phyloP scores from a whole-genome alignment of 805 yeast genomes.

The Zygotorulaspora danielsina region DNA sequence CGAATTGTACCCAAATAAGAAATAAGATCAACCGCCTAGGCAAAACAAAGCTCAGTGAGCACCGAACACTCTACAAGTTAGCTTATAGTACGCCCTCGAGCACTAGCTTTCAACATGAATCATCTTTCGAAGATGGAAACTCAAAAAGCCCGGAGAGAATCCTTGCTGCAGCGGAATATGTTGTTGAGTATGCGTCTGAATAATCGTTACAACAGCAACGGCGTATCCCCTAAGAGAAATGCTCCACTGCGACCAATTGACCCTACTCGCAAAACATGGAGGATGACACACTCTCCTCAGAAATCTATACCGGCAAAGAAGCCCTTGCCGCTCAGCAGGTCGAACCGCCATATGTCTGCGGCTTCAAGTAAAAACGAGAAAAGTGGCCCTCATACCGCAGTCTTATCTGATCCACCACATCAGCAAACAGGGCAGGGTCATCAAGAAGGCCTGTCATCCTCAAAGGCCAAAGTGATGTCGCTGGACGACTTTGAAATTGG shows the following conservation, averaged over 20 bases:
- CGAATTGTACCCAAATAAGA: too few relatives aligned
- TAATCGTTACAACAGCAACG: constrained; percentile 8
- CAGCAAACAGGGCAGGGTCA: background rate
- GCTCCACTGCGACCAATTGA: constrained; percentile 5
- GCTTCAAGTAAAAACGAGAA: background rate
- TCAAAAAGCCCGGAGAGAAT: constrained; percentile 19
- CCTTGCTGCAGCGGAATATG: constrained; percentile 25
- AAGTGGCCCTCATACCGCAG: background rate
- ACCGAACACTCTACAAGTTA: too few relatives aligned
- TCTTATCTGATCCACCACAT: constrained; percentile 4
- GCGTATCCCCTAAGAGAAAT: constrained; percentile 4
- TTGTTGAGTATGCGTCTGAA: constrained; percentile 25
- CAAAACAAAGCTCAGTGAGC: too few relatives aligned
- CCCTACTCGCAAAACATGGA: constrained; percentile 14
- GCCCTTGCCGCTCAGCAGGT: background rate
- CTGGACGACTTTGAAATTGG: constrained; percentile 77
- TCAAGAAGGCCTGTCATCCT: constrained; percentile 4
- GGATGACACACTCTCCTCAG: constrained; percentile 17
- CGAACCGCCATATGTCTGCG: too few relatives aligned
- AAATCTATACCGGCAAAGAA: background rate
- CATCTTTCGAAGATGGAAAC: constrained; percentile 5
- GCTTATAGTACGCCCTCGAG: too few relatives aligned
- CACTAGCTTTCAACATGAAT: background rate
- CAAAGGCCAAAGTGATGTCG: constrained; percentile 13
- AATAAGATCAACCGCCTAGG: too few relatives aligned